Base-by-base conservation (phyloP, 2,329 filamentous ascomycete genomes). In the Apiospora phragmitis region DNA sequence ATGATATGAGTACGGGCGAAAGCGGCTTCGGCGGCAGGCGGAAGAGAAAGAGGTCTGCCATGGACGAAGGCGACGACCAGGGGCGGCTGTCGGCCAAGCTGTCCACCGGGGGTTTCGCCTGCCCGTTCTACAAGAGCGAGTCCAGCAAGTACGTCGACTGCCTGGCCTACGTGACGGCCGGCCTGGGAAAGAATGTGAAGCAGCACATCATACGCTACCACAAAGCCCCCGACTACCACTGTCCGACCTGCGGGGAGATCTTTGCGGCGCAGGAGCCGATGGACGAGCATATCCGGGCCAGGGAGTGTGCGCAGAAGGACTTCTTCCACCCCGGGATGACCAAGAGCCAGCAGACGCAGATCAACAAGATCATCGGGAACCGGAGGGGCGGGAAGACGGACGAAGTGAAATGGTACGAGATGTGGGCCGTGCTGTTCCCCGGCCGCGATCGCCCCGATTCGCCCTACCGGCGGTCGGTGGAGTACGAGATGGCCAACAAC, bases 241-340 rank as follows among this genome's bases (percentile, higher is more conserved):
- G 45, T 9, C 45, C 45, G 1, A 14, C 12, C n/a, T 49, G 45
- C n/a, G 45, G 45, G 1, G 21, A 24, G 0, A 49, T 1, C 7
- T 49, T 49, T n/a, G 1, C 6, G 4, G 7, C 7, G 1, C 1
- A 24, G n/a, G 21, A 24, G 8, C 8, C 21, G 7, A 24, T 8
- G 45, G 21, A 49, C 8, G 3, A 0, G n/a, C 45, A 49, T 9
- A n/a, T 49, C 45, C 21, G 21, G 21, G 45, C 45, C 4, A 21
- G 7, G n/a, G 0, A 1, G 21, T 49, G 45, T 24, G 1, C 8
- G 4, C 1, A 12, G n/a, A 1, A 9, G n/a, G 8, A 49, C 1
- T 1, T 49, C 8, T 26, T n/a, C 12, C 8, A 26, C 12, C 8
- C 45, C 4, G 45, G n/a, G 2, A 26, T 26, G n/a, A 26, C 2